A percentile compares a stretch with the other conserved stretches of the same genome.
Evolutionary conservation across 306 rosid genomes (phyloP).

Genomic region (Spatholobus suberectus): DNA sequence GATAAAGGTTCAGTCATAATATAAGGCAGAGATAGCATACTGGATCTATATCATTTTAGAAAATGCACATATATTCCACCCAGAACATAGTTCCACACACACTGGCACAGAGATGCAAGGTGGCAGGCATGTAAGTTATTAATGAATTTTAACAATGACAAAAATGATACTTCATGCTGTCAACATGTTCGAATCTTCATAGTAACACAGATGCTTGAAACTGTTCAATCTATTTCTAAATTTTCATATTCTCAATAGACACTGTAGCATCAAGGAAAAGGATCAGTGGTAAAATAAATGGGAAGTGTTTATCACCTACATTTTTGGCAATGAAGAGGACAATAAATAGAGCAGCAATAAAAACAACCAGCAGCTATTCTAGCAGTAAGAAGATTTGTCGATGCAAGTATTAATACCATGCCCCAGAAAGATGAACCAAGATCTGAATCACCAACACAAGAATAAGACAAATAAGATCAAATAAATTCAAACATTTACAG

Average conservation of each 20-base stretch:
- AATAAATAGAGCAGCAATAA: slow-evolving; percentile 56
- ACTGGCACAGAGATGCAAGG: not conserved
- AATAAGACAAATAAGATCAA: slow-evolving; percentile 24
- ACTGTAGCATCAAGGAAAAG: slow-evolving; percentile 12
- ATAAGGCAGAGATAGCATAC: not conserved
- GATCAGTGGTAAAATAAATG: not conserved
- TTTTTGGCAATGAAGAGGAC: slow-evolving; percentile 69
- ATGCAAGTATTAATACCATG: slow-evolving; percentile 71
- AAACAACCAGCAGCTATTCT: slow-evolving; percentile 78
- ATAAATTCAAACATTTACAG: not conserved
- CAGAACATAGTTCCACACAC: not conserved
- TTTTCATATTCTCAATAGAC: not conserved
- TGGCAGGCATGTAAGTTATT: not conserved
- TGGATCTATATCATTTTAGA: not conserved
- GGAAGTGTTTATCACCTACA: slow-evolving; percentile 43
- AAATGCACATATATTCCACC: not conserved
- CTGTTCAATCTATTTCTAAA: not conserved
- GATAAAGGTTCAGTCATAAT: not conserved
- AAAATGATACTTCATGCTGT: not conserved
- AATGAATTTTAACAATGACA: not conserved
- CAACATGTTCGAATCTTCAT: not conserved
- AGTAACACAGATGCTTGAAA: not conserved
- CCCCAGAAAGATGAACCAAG: slow-evolving; percentile 83
- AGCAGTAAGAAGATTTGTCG: slow-evolving; percentile 69
- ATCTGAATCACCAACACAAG: slow-evolving; percentile 46